These are phyloP conservation scores for Cyclaneusma minus DNA, from an alignment of 2,329 filamentous ascomycete genomes.

Conservation along the genomic window DNA sequence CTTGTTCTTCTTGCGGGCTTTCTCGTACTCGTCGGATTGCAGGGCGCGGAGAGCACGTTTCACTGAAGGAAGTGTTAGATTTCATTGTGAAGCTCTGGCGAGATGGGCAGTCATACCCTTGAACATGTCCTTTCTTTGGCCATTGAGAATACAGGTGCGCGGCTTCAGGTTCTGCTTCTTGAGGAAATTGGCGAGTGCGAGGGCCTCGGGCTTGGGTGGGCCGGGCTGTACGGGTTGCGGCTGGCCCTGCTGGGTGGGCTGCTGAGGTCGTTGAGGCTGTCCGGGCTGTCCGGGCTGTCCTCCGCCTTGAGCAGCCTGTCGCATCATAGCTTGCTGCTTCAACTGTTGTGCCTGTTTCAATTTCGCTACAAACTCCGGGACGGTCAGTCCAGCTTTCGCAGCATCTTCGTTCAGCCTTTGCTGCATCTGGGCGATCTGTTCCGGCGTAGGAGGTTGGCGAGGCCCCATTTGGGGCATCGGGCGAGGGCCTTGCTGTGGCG, in stretches of 20 bases:
- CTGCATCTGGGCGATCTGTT: constrained; percentile 78
- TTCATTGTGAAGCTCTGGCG: constrained; percentile 1
- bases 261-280: constrained; percentile 20
- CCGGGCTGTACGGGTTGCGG: constrained; percentile 57
- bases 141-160: constrained; percentile 83
- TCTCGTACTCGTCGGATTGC: constrained; percentile 76
- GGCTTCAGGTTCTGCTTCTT: constrained; percentile 72
- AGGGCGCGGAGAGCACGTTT: constrained; percentile 90
- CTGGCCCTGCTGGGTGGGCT: constrained; percentile 30
- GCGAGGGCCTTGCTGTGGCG: constrained; percentile 8
- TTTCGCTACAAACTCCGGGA: constrained; percentile 68
- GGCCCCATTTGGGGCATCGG: constrained; percentile 11
- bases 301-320: constrained; percentile 26
- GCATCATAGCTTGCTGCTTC: constrained; percentile 35
- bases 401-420: constrained; percentile 71
- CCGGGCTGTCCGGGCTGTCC: constrained; percentile 16
- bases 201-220: constrained; percentile 74
- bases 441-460: constrained; percentile 46
- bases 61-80: constrained; percentile 35
- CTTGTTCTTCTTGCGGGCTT: constrained; percentile 79
- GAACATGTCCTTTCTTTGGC: constrained; percentile 97
- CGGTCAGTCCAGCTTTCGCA: constrained; percentile 67
- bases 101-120: constrained; percentile 41
- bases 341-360: constrained; percentile 40
- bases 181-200: constrained; percentile 82